A percentile compares a stretch with the other conserved stretches of the same genome.
phyloP scores from a whole-genome alignment of 768 basidiomycete genomes.

The Pseudohyphozyma bogoriensis region DNA sequence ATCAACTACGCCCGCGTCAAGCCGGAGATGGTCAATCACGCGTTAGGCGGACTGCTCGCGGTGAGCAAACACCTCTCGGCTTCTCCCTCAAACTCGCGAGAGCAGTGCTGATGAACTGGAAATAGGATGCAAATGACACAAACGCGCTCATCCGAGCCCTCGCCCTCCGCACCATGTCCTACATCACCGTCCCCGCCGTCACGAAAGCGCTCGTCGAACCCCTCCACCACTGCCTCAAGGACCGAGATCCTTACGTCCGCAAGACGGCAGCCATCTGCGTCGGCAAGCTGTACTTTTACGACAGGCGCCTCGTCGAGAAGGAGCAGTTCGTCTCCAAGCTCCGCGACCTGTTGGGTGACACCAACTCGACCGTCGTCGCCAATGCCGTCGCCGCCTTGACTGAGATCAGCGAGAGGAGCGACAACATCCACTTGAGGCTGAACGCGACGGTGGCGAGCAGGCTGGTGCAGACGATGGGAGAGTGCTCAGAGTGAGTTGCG shows the following conservation, averaged over 20 bases:
- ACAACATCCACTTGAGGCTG: constrained; percentile 83
- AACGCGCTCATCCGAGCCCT: constrained; percentile 95
- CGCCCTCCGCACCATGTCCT: constrained; percentile 98
- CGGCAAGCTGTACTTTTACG: constrained; percentile 84
- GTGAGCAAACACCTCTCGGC: constrained; percentile 42
- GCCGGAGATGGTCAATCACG: constrained; percentile 84
- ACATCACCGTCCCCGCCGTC: constrained; percentile 80
- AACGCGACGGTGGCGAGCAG: constrained; percentile 81
- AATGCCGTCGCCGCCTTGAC: constrained; percentile 92
- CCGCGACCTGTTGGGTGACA: constrained; percentile 81
- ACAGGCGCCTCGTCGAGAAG: constrained; percentile 73
- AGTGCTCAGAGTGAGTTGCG: constrained; percentile 85
- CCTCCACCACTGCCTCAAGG: constrained; percentile 80
- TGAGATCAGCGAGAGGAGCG: constrained; percentile 92
- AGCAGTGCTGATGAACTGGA: constrained; percentile 12
- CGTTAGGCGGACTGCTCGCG: constrained; percentile 81
- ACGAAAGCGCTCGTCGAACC: constrained; percentile 79
- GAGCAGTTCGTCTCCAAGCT: constrained; percentile 84
- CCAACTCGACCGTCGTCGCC: constrained; percentile 92
- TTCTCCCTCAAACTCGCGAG: constrained; percentile 1
- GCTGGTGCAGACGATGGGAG: constrained; percentile 76
- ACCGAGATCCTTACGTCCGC: constrained; percentile 92
- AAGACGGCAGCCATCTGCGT: constrained; percentile 98
- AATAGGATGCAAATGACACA: constrained; percentile 84
- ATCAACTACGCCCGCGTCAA: constrained; percentile 91